Evolutionary conservation across 441 rosid genomes (phyloP).

Genomic region (Adansonia rubrostipa): DNA sequence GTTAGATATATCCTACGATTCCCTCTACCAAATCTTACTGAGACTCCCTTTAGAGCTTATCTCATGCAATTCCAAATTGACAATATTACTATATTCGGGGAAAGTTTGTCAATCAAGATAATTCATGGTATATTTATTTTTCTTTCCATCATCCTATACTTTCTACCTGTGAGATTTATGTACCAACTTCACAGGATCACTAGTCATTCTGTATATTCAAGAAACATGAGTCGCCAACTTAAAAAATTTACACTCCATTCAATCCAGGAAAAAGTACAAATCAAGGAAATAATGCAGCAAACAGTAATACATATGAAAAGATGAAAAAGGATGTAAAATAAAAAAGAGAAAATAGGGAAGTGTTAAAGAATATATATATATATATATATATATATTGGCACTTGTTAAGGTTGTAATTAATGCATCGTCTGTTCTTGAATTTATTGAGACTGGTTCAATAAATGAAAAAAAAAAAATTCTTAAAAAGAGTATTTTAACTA

Average conservation of each 20-base stretch:
- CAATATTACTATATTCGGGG: neutral
- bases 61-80: slow-evolving; percentile 1
- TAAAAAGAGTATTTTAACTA: too few relatives aligned
- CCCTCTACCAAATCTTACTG: neutral
- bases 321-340: too few relatives aligned
- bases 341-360: neutral
- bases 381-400: too few relatives aligned
- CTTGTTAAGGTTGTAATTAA: too few relatives aligned
- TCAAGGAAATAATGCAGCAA: neutral
- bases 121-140: neutral
- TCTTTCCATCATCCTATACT: neutral
- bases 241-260: neutral
- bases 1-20: neutral
- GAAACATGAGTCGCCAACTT: neutral
- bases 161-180: neutral
- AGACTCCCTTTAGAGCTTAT: neutral
- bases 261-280: neutral
- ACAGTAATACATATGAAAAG: neutral
- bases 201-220: neutral
- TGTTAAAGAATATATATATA: too few relatives aligned
- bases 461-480: too few relatives aligned
- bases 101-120: neutral
- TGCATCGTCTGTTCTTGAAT: too few relatives aligned
- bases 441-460: too few relatives aligned
- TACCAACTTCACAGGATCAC: neutral